Evolutionary conservation across 2,329 filamentous ascomycete genomes (phyloP).

Genomic region (Didymella glomerata): DNA sequence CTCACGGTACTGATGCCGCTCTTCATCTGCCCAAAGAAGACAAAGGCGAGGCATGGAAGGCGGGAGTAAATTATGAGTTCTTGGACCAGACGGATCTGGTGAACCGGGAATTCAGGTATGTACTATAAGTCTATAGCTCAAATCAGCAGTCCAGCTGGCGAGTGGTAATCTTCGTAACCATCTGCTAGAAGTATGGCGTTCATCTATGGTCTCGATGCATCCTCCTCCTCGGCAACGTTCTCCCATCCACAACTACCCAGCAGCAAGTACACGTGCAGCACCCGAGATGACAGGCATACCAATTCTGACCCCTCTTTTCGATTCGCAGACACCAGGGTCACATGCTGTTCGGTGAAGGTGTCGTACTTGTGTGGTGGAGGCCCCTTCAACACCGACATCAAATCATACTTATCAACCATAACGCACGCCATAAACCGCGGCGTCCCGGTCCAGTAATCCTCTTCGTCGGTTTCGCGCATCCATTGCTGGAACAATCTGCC

Average conservation of each 20-base stretch:
- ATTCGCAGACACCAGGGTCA: background rate
- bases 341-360: background rate
- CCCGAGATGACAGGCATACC: background rate
- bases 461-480: background rate
- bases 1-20: constrained; percentile 22
- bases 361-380: background rate
- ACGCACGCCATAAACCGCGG: background rate
- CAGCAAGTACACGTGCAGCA: background rate
- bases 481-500: background rate
- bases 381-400: background rate
- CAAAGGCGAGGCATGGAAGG: background rate
- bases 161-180: no score
- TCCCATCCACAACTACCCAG: background rate
- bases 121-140: constrained; percentile 20
- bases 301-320: background rate
- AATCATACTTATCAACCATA: background rate
- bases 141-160: no score
- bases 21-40: constrained; percentile 22
- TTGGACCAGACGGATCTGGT: constrained; percentile 30
- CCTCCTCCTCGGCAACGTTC: no score
- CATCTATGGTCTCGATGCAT: no score
- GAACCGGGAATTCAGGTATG: constrained; percentile 25
- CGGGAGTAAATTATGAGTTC: constrained; percentile 30
- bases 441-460: background rate
- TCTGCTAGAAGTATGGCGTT: no score